Percentiles rank a stretch among this genome's conserved stretches.
Conservation (phyloP, 108 stramenopile genomes). For the Cyclotella atomus region DNA sequence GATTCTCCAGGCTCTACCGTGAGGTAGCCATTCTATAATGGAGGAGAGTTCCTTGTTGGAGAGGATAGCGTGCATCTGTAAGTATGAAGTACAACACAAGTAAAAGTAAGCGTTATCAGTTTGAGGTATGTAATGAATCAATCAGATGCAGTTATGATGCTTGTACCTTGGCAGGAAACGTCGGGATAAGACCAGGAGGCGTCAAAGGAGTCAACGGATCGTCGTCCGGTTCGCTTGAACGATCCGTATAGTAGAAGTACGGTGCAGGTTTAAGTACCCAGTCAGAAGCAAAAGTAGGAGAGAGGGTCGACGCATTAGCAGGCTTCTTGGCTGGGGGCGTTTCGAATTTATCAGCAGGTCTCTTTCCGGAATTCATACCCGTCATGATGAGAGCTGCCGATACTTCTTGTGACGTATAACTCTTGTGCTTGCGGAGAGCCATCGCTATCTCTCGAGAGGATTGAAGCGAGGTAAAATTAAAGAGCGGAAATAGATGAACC, state of each 20-base stretch:
- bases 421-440: slow-evolving; percentile 9
- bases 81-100: background rate
- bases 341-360: background rate
- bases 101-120: slow-evolving; percentile 41
- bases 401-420: background rate
- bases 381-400: slow-evolving; percentile 2
- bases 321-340: background rate
- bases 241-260: slow-evolving; percentile 63
- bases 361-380: background rate
- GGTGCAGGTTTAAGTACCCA: slow-evolving; percentile 27
- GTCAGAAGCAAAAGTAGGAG: background rate
- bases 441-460: too few relatives aligned
- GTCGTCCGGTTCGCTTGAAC: slow-evolving; percentile 48
- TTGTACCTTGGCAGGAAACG: slow-evolving; percentile 70
- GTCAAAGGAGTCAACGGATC: slow-evolving; percentile 67
- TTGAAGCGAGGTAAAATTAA: too few relatives aligned
- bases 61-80: slow-evolving; percentile 22
- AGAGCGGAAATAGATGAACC: too few relatives aligned
- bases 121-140: too few relatives aligned
- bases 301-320: too few relatives aligned
- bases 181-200: slow-evolving; percentile 54
- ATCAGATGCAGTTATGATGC: too few relatives aligned
- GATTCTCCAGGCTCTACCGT: slow-evolving; percentile 10
- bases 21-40: slow-evolving; percentile 16
- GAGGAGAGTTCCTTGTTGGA: background rate